phyloP scores from a whole-genome alignment of 2,329 filamentous ascomycete genomes.

The Lasiodiplodia hormozganensis region DNA sequence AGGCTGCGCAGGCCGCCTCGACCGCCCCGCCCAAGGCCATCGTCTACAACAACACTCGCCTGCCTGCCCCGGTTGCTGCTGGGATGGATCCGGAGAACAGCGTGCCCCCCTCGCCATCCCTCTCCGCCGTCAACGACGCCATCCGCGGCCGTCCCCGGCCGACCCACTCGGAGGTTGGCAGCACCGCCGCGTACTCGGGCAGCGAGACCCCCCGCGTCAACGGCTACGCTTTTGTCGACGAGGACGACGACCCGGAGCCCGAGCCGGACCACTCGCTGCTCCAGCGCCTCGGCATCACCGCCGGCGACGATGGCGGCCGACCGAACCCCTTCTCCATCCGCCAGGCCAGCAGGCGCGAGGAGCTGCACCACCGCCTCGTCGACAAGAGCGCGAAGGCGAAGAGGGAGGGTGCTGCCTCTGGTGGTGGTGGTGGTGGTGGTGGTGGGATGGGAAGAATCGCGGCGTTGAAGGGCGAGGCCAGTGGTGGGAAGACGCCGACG shows the following conservation, averaged over 20 bases:
- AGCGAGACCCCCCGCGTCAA: slow-evolving; percentile 89
- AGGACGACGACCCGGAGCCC: slow-evolving; percentile 51
- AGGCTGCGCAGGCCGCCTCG: slow-evolving; percentile 73
- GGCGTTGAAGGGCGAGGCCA: background rate
- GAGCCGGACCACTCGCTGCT: slow-evolving; percentile 70
- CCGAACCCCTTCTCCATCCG: slow-evolving; percentile 79
- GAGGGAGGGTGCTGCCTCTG: background rate
- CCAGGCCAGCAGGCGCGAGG: slow-evolving; percentile 77
- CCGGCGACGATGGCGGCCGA: background rate
- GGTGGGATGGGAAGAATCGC: slow-evolving; percentile 2
- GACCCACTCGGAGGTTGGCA: slow-evolving; percentile 41
- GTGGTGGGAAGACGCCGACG: slow-evolving; percentile 58
- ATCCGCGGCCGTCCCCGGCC: slow-evolving; percentile 72
- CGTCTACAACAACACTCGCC: slow-evolving; percentile 82
- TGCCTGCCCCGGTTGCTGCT: slow-evolving; percentile 58
- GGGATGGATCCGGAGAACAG: slow-evolving; percentile 34
- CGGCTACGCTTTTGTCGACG: slow-evolving; percentile 86
- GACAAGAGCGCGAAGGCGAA: slow-evolving; percentile 53
- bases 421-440: background rate
- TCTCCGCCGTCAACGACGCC: slow-evolving; percentile 82
- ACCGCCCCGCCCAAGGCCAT: slow-evolving; percentile 78
- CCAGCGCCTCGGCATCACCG: slow-evolving; percentile 70
- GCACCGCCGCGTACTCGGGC: slow-evolving; percentile 56
- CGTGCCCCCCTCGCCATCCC: slow-evolving; percentile 76
- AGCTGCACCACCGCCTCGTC: slow-evolving; percentile 84